A percentile compares a stretch with the other conserved stretches of the same genome.
Evolutionary conservation across 2,329 filamentous ascomycete genomes (phyloP).

Genomic region (Alternaria panax): DNA sequence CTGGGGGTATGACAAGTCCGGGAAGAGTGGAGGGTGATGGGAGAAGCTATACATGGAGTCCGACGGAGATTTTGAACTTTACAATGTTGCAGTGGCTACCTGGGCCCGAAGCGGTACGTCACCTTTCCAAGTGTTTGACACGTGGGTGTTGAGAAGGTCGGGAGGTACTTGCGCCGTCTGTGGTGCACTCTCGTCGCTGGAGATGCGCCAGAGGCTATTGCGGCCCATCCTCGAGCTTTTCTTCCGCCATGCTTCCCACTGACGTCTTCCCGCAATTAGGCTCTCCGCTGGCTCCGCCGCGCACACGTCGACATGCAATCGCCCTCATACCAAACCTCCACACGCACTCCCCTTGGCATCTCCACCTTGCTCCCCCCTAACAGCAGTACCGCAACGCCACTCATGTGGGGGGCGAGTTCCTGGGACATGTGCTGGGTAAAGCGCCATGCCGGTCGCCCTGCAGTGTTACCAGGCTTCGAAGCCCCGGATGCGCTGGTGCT

Average conservation of each 20-base stretch:
- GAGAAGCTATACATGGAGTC: slow-evolving; percentile 16
- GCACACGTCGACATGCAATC: slow-evolving; percentile 37
- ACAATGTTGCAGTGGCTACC: slow-evolving; percentile 68
- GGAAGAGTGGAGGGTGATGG: neutral
- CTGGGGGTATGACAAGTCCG: slow-evolving; percentile 6
- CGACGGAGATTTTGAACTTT: slow-evolving; percentile 63
- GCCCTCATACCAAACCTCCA: slow-evolving; percentile 28
- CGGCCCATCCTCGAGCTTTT: neutral
- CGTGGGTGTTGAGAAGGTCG: neutral
- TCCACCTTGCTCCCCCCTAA: slow-evolving; percentile 44
- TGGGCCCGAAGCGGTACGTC: slow-evolving; percentile 60
- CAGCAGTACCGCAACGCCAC: slow-evolving; percentile 31
- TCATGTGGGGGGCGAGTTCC: slow-evolving; percentile 51
- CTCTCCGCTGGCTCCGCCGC: slow-evolving; percentile 54
- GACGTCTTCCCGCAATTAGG: slow-evolving; percentile 1
- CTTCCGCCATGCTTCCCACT: neutral
- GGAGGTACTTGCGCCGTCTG: neutral
- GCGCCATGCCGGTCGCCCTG: slow-evolving; percentile 42
- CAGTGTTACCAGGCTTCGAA: slow-evolving; percentile 51
- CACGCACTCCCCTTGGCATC: slow-evolving; percentile 49
- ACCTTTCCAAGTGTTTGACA: neutral
- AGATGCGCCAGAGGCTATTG: neutral
- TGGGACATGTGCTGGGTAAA: slow-evolving; percentile 50
- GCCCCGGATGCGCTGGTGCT: slow-evolving; percentile 49
- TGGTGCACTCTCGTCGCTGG: neutral